Evolutionary conservation across 176 grass and related monocot species (phyloP).

Genomic region (Lolium perenne): DNA sequence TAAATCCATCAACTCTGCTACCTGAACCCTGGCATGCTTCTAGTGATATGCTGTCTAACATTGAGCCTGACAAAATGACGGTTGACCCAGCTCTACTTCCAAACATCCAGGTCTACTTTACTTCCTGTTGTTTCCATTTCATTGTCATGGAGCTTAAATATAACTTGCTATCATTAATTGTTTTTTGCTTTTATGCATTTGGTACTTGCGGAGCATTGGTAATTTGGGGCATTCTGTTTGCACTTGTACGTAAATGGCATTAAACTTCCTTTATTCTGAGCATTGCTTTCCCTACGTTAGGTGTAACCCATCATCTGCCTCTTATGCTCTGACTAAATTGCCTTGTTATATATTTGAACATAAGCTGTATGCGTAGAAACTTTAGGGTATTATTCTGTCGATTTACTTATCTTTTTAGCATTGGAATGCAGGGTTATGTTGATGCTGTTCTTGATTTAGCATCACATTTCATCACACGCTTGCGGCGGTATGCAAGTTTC

Average conservation of each 20-base stretch:
- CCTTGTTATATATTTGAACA: conserved; percentile 15
- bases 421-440: conserved; percentile 83
- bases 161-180: neutral
- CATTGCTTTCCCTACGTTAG: conserved; percentile 25
- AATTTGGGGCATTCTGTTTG: neutral
- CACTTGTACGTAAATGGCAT: neutral
- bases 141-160: conserved; percentile 31
- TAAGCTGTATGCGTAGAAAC: conserved; percentile 6
- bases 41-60: conserved; percentile 76
- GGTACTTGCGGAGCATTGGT: neutral
- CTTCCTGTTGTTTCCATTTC: conserved; percentile 23
- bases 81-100: conserved; percentile 79
- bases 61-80: conserved; percentile 96
- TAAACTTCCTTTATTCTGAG: conserved; percentile 18
- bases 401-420: conserved; percentile 40
- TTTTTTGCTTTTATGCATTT: neutral
- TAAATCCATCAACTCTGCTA: conserved; percentile 93
- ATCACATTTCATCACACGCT: conserved; percentile 94
- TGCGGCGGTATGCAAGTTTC: conserved; percentile 98
- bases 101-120: conserved; percentile 79
- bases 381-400: conserved; percentile 35
- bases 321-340: conserved; percentile 21
- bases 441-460: conserved; percentile 99
- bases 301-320: conserved; percentile 1
- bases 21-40: conserved; percentile 95